These are phyloP conservation scores for Oemleria cerasiformis DNA, from an alignment of 306 rosid species.

Conservation along the genomic window DNA sequence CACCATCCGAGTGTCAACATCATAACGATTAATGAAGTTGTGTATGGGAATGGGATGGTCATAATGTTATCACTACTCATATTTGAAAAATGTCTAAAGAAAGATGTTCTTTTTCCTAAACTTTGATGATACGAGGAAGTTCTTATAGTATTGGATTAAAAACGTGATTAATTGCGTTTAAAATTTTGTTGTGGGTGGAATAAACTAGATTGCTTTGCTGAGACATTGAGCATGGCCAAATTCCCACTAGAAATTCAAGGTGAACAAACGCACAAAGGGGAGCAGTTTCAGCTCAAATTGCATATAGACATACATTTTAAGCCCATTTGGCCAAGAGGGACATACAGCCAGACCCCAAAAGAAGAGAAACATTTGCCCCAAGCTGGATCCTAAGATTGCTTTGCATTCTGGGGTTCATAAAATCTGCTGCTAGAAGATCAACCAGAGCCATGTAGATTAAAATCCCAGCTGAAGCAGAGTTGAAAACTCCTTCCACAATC, in stretches of 20 bases:
- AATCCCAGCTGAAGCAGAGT: conserved; percentile 69
- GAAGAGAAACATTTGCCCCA: conserved; percentile 47
- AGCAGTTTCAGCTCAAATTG: neutral
- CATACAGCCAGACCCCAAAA: conserved; percentile 54
- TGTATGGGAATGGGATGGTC: no score
- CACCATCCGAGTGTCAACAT: no score
- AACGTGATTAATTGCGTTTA: neutral
- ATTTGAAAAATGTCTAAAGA: no score
- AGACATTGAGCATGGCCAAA: neutral
- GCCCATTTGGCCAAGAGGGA: conserved; percentile 54
- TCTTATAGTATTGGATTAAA: no score
- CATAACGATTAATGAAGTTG: no score
- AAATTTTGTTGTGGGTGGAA: neutral
- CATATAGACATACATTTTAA: conserved; percentile 6
- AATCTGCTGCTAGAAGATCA: conserved; percentile 64
- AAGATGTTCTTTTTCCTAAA: no score
- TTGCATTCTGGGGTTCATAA: conserved; percentile 53
- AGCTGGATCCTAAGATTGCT: conserved; percentile 51
- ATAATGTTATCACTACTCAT: no score
- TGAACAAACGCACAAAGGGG: neutral
- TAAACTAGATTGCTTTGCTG: neutral
- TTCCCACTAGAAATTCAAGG: neutral
- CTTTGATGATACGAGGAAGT: no score
- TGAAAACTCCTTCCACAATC: conserved; percentile 51
- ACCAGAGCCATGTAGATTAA: conserved; percentile 67